Percentiles rank a stretch among this genome's conserved stretches.
These are phyloP conservation scores for Candida gigantensis DNA, from an alignment of 1,139 yeast genomes.

Conservation along the genomic window DNA sequence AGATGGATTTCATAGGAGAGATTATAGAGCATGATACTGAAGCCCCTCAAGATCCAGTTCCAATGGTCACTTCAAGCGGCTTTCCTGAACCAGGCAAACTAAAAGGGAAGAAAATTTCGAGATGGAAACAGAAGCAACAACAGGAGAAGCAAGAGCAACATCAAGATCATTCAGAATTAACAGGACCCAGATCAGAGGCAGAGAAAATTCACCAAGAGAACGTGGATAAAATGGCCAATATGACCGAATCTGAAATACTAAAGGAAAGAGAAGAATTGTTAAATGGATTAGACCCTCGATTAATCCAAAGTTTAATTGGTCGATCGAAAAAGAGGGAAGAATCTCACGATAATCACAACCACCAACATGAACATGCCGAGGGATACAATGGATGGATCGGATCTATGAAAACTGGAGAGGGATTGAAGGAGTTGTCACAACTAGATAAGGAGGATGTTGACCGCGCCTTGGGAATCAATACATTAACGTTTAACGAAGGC, in stretches of 20 bases:
- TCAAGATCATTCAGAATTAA: slow-evolving; percentile 5
- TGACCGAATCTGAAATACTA: slow-evolving; percentile 68
- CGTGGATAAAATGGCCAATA: slow-evolving; percentile 55
- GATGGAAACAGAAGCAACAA: slow-evolving; percentile 23
- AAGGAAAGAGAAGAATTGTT: slow-evolving; percentile 68
- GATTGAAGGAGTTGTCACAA: slow-evolving; percentile 33
- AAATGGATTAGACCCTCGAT: slow-evolving; percentile 65
- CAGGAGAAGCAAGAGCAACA: slow-evolving; percentile 4
- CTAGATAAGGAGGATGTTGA: slow-evolving; percentile 42
- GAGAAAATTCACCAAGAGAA: slow-evolving; percentile 81
- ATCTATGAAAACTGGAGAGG: slow-evolving; percentile 47
- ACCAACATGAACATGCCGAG: slow-evolving; percentile 48
- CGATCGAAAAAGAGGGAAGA: slow-evolving; percentile 38
- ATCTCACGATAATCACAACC: slow-evolving; percentile 18
- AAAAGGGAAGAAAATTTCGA: slow-evolving; percentile 24
- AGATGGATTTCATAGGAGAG: slow-evolving; percentile 74
- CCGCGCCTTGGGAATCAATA: slow-evolving; percentile 35
- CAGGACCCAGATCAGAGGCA: slow-evolving; percentile 42
- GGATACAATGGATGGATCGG: slow-evolving; percentile 78
- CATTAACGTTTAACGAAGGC: slow-evolving; percentile 16
- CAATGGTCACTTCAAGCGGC: slow-evolving; percentile 28
- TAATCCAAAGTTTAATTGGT: slow-evolving; percentile 56
- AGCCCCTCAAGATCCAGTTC: slow-evolving; percentile 28
- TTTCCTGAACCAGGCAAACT: slow-evolving; percentile 43
- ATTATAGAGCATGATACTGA: slow-evolving; percentile 66